A percentile compares a stretch with the other conserved stretches of the same genome.
phyloP scores from a whole-genome alignment of 352 stramenopile genomes.

The Phytophthora pisi region DNA sequence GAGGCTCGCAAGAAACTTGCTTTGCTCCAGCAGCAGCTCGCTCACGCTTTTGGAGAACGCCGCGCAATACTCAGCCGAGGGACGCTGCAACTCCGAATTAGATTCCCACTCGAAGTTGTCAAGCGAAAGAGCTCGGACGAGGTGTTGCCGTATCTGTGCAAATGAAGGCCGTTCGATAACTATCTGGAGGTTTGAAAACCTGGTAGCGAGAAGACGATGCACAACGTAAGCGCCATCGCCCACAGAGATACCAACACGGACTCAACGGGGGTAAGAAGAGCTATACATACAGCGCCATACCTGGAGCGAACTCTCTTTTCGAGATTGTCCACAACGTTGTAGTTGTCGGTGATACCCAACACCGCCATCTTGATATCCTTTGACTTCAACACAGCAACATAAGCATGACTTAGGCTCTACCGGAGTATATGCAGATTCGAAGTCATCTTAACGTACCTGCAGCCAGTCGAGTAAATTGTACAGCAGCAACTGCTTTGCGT shows the following conservation, averaged over 20 bases:
- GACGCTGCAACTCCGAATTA: slow-evolving; percentile 14
- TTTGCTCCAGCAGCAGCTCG: slow-evolving; percentile 37
- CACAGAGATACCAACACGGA: neutral
- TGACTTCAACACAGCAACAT: slow-evolving; percentile 35
- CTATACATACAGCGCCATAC: slow-evolving; percentile 28
- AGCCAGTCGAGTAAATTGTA: slow-evolving; percentile 90
- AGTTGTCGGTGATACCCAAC: slow-evolving; percentile 80
- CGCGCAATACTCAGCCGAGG: slow-evolving; percentile 36
- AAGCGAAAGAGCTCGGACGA: slow-evolving; percentile 50
- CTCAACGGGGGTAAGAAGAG: neutral
- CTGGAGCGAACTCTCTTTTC: slow-evolving; percentile 84
- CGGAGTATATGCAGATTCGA: neutral
- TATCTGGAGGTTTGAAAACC: slow-evolving; percentile 86
- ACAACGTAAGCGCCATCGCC: neutral
- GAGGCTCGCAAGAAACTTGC: slow-evolving; percentile 55
- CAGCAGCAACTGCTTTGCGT: slow-evolving; percentile 78
- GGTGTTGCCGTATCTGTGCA: slow-evolving; percentile 49
- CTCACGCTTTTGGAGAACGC: slow-evolving; percentile 52
- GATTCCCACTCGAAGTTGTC: slow-evolving; percentile 37
- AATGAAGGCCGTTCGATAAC: slow-evolving; percentile 69
- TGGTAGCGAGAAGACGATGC: slow-evolving; percentile 12
- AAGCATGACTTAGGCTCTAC: neutral
- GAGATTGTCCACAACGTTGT: slow-evolving; percentile 81
- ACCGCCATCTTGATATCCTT: slow-evolving; percentile 84
- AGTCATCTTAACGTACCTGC: slow-evolving; percentile 36